phyloP scores from a whole-genome alignment of 345 rosid genomes.

The Populus alba region DNA sequence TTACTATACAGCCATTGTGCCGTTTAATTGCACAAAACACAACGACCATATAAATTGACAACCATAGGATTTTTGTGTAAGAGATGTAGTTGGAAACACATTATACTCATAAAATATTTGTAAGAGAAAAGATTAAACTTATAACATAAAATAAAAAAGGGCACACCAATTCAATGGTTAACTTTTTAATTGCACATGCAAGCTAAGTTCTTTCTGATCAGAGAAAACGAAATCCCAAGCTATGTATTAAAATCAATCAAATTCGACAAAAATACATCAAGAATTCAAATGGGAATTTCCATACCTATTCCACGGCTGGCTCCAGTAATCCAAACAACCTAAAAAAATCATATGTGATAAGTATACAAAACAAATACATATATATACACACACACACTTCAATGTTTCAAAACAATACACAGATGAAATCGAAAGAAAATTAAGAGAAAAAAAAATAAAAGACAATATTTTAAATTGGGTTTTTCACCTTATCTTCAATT shows the following conservation, averaged over 20 bases:
- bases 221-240: background rate
- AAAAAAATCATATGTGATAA: too few species aligned
- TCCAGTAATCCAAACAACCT: slow-evolving; percentile 96
- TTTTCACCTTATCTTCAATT: slow-evolving; percentile 70
- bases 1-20: too few species aligned
- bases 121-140: too few species aligned
- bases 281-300: background rate
- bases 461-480: background rate
- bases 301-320: slow-evolving; percentile 96
- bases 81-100: background rate
- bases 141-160: too few species aligned
- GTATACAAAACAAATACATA: background rate
- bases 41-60: too few species aligned
- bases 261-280: background rate
- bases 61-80: too few species aligned
- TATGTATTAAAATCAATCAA: background rate
- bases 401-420: background rate
- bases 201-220: background rate
- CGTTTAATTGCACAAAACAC: too few species aligned
- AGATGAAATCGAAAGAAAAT: background rate
- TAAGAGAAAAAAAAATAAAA: too few species aligned
- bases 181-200: too few species aligned
- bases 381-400: background rate
- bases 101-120: background rate
- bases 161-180: too few species aligned